Evolutionary conservation across 139 green algal species (phyloP), one percentile per base, ranked within the genome.

Genomic region (Chlorella sp.): DNA sequence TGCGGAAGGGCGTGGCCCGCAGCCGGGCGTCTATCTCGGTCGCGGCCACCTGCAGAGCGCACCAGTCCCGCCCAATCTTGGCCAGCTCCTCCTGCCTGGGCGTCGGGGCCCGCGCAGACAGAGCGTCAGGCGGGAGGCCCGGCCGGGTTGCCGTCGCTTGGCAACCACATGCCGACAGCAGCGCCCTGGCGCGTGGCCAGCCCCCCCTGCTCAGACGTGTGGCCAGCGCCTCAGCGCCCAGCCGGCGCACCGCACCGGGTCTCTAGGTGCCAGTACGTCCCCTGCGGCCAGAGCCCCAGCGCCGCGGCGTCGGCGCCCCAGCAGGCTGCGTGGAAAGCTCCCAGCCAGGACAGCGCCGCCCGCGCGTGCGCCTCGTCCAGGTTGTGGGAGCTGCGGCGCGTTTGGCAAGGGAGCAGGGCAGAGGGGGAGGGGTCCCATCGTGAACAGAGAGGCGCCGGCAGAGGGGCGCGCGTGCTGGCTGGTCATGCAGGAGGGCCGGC

Each of bases 261-360:
- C 25, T 86, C 79, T 8, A 91, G 67, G 61, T 88, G 78, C 86
- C 86, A 89, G 71, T 84, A 86, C 73, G 58, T 72, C 43, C 78
- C 77, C 42, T 76, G n/a, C 9, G 15, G 36, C 73, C 66, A 77
- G 9, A 84, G 63, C 15, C 73, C 73, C 61, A 64, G 60, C 48
- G 6, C 36, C 19, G 27, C 29, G 27, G 62, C 58, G 21, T 76
- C 41, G 1, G 61, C 56, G 67, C 80, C 72, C 78, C 78, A 87
- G 56, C 58, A 84, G 11, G 73, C 48, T 6, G 82, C 82, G 43
- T 87, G 82, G 65, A 87, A 87, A 42, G 78, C 74, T 3, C 78
- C 82, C 48, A 87, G 61, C 82, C 82, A 87, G 29, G 68, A 43
- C 23, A 87, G 74, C 33, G 74, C 82, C 35, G 75, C 78, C 43